Evolutionary conservation across 768 basidiomycete genomes (phyloP), one percentile per base, ranked within the genome.

Genomic region (Mycena crocata): DNA sequence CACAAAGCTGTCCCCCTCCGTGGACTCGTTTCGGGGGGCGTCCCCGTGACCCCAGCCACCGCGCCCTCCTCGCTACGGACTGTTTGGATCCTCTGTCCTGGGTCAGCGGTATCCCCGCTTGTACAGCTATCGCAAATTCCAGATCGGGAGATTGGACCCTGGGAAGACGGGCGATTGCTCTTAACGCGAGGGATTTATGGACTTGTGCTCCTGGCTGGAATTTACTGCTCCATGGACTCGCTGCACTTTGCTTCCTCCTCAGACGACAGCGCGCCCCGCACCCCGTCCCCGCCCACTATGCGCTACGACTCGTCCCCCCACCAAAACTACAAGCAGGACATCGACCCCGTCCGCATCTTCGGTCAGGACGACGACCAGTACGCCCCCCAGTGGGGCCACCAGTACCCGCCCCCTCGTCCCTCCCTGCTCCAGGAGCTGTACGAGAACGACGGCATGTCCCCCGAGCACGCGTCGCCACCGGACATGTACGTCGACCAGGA

Each of bases 351-450:
- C 76, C 83, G 81, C 76, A 81, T 87, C 76, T 85, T 85, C 76
- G 78, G 82, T 61, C 77, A 82, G 71, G 72, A 83, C 69, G 77
- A 78, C 69, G 73, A 70, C 59, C 37, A 50, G 31, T 17, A 49
- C 40, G 68, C 69, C 69, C 69, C 68, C 56, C 54, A 64, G 71
- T 66, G 72, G 69, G 75, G 67, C 72, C 65, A 71, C 48, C 68
- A 44, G 54, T 73, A 69, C 54, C 68, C 75, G 23, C 64, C 74
- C 62, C 56, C 37, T 80, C 73, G 82, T 84, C 77, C 83, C 68
- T 89, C 90, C 0, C 84, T 93, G 37, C 85, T 93, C 44, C 85
- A 87, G 62, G 92, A 93, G 77, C 84, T 93, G 59, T 93, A 93
- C 78, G 89, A 92, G 59, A 80, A 82, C 54, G 86, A 90, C 70